These are phyloP conservation scores for Solanum pinnatisectum DNA, from an alignment of 257 asterid genomes.

Conservation along the genomic window DNA sequence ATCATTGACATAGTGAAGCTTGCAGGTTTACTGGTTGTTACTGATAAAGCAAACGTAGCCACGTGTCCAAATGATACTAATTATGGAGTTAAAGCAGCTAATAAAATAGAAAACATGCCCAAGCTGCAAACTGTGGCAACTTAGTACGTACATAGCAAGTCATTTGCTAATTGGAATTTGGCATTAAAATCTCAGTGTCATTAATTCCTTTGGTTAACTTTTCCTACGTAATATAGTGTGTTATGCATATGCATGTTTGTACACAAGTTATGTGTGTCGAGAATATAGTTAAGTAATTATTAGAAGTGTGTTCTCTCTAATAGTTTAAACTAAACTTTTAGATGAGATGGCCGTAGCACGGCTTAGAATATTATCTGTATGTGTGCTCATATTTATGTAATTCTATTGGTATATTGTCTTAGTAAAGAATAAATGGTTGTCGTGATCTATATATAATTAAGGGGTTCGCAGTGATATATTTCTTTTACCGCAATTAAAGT, in stretches of 20 bases:
- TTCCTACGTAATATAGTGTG: not conserved
- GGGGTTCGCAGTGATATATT: not conserved
- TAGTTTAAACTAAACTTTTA: not conserved
- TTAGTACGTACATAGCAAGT: not conserved
- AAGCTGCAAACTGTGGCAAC: conserved; percentile 1
- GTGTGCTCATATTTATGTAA: not conserved
- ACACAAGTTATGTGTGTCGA: not conserved
- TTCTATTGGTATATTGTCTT: not conserved
- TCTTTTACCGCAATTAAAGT: not conserved
- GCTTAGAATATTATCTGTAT: too few species aligned
- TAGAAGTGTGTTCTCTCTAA: not conserved
- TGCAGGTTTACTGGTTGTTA: conserved; percentile 17
- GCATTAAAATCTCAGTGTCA: not conserved
- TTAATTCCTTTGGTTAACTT: not conserved
- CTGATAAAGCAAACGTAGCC: conserved; percentile 26
- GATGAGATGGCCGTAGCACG: not conserved
- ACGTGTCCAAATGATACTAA: conserved; percentile 1
- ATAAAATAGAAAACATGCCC: not conserved
- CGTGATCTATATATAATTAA: not conserved
- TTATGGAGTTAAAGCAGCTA: not conserved
- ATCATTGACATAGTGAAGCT: conserved; percentile 39
- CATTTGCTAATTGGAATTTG: not conserved
- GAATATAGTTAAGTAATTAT: not conserved
- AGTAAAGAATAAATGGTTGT: not conserved
- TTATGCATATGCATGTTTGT: not conserved